Conservation (phyloP, 179 eudicot genomes). For the Heliamphora pulchella region DNA sequence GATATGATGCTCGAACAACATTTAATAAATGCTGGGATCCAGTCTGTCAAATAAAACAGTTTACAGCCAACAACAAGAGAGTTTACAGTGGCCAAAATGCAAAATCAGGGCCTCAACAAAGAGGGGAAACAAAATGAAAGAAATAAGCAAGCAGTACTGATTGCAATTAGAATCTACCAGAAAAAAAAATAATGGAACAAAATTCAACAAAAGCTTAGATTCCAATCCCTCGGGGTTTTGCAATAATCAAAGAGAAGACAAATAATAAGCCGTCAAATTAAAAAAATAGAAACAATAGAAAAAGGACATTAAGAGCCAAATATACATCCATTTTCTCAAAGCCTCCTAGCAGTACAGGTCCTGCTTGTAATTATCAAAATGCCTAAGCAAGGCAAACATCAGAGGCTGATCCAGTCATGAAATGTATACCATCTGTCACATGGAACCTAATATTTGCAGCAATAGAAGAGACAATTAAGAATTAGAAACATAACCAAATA, state of each 20-base stretch:
- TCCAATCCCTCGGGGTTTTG: not conserved
- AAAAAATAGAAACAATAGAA: not conserved
- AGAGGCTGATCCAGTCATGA: not conserved
- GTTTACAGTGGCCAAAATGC: not conserved
- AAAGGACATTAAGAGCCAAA: not conserved
- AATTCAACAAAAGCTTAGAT: not conserved
- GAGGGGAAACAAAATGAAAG: not conserved
- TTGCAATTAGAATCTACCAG: not conserved
- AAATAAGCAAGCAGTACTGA: not conserved
- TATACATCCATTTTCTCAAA: not conserved
- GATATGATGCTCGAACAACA: slow-evolving; percentile 61
- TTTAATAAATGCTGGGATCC: slow-evolving; percentile 31
- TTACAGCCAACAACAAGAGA: not conserved
- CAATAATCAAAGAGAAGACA: not conserved
- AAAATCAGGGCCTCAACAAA: not conserved
- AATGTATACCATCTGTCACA: no score
- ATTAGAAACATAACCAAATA: no score
- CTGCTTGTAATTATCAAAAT: not conserved
- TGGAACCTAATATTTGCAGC: no score
- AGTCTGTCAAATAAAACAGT: slow-evolving; percentile 24
- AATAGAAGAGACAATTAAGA: no score
- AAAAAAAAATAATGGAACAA: not conserved
- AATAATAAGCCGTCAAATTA: not conserved
- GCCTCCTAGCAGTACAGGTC: not conserved
- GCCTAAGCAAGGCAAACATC: not conserved